Percentiles rank a stretch among this genome's conserved stretches.
These are phyloP conservation scores for Lachancea dasiensis DNA, from an alignment of 805 yeast species.

Conservation along the genomic window DNA sequence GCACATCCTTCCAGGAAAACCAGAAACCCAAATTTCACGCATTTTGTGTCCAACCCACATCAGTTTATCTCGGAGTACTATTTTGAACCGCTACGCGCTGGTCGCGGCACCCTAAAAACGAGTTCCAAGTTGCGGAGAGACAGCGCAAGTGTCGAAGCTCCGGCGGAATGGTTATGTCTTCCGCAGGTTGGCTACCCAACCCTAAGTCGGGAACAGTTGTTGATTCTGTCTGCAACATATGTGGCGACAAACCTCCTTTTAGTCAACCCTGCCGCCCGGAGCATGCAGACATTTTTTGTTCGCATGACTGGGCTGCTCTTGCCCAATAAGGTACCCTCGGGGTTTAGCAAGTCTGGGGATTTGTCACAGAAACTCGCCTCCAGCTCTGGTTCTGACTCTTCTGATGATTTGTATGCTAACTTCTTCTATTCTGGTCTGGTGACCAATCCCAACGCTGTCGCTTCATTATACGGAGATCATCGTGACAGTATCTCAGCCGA, in stretches of 20 bases:
- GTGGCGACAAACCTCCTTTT: slow-evolving; percentile 2
- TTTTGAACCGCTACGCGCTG: slow-evolving; percentile 11
- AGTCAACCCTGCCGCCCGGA: slow-evolving; percentile 5
- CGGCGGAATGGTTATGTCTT: slow-evolving; percentile 7
- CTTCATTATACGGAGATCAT: slow-evolving; percentile 2
- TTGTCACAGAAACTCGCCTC: too few species aligned
- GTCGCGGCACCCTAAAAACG: neutral
- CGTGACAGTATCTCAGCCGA: neutral
- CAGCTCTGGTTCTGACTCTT: too few species aligned
- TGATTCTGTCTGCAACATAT: slow-evolving; percentile 1
- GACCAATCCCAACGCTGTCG: slow-evolving; percentile 5
- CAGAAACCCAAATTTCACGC: slow-evolving; percentile 14
- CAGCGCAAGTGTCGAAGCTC: slow-evolving; percentile 1
- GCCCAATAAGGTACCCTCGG: too few species aligned
- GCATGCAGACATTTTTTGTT: slow-evolving; percentile 4
- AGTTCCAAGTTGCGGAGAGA: neutral
- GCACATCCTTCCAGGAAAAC: slow-evolving; percentile 67
- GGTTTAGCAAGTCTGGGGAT: too few species aligned
- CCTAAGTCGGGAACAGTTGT: slow-evolving; percentile 1
- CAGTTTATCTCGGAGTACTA: slow-evolving; percentile 23
- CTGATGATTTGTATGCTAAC: neutral
- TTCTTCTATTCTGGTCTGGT: slow-evolving; percentile 7
- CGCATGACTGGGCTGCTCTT: neutral
- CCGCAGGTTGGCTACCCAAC: slow-evolving; percentile 1
- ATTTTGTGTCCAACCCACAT: slow-evolving; percentile 18